A percentile compares a stretch with the other conserved stretches of the same genome.
Evolutionary conservation across 2,329 filamentous ascomycete species (phyloP).

Genomic region (Pseudogymnoascus sp.): DNA sequence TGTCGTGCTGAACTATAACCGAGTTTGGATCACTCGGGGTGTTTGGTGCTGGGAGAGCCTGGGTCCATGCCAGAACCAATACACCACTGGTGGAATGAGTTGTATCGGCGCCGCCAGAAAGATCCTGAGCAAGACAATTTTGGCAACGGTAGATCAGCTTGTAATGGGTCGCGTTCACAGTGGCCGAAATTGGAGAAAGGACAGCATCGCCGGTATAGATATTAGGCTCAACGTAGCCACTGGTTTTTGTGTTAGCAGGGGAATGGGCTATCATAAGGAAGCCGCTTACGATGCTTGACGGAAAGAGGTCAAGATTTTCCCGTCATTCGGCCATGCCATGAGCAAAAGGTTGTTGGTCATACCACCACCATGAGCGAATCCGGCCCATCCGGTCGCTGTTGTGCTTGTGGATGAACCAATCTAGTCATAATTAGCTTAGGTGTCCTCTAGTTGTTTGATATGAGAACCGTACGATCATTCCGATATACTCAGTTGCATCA

Average conservation of each 20-base stretch:
- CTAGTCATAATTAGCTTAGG: constrained; percentile 10
- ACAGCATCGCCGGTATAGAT: constrained; percentile 45
- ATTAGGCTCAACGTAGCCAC: constrained; percentile 49
- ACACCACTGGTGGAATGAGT: constrained; percentile 28
- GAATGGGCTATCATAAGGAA: not conserved
- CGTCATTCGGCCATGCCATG: constrained; percentile 46
- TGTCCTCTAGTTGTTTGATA: not conserved
- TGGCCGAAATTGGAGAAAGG: constrained; percentile 5
- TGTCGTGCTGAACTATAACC: constrained; percentile 45
- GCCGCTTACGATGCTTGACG: constrained; percentile 39
- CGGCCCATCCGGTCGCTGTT: constrained; percentile 45
- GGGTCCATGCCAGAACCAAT: constrained; percentile 48
- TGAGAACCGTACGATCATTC: constrained; percentile 40
- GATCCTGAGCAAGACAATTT: constrained; percentile 42
- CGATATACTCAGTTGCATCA: constrained; percentile 49
- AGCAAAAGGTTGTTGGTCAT: constrained; percentile 53
- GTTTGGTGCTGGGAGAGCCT: constrained; percentile 33
- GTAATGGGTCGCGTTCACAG: not conserved
- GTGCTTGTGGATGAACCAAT: constrained; percentile 37
- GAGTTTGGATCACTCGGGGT: constrained; percentile 38
- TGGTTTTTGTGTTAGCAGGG: constrained; percentile 17
- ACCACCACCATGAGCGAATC: constrained; percentile 44
- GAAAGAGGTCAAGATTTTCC: constrained; percentile 47
- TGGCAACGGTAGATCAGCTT: constrained; percentile 4
- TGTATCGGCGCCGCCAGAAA: constrained; percentile 40